Percentiles rank a stretch among this genome's conserved stretches.
phyloP scores from a whole-genome alignment of 441 rosid species.

The Sinapis alba region DNA sequence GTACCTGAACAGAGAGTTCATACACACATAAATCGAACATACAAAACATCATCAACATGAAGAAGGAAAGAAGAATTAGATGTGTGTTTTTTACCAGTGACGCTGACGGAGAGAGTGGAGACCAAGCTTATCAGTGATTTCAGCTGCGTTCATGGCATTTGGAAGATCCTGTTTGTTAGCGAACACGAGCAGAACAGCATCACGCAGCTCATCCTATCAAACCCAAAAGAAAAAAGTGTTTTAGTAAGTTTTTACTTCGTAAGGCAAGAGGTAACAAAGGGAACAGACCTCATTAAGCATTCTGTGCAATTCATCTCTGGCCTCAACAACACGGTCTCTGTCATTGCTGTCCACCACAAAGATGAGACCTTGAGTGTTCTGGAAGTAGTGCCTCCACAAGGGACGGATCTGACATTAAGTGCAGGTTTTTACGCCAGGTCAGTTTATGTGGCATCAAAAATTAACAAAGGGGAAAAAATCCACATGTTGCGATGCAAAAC shows the following conservation, averaged over 20 bases:
- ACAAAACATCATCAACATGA: background rate
- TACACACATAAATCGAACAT: background rate
- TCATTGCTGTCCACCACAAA: conserved; percentile 81
- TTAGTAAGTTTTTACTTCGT: conserved; percentile 4
- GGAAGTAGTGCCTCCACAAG: conserved; percentile 52
- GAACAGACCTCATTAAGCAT: conserved; percentile 53
- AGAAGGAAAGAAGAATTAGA: background rate
- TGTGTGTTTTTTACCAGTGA: conserved; percentile 43
- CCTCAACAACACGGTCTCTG: conserved; percentile 74
- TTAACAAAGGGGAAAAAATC: background rate
- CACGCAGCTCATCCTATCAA: conserved; percentile 62
- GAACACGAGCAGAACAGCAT: conserved; percentile 69
- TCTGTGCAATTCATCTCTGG: conserved; percentile 71
- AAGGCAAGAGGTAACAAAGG: background rate
- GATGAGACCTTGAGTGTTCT: conserved; percentile 71
- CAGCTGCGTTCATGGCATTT: conserved; percentile 71
- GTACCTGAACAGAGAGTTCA: conserved; percentile 29
- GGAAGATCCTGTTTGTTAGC: conserved; percentile 81
- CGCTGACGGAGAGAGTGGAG: conserved; percentile 67
- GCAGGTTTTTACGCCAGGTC: background rate
- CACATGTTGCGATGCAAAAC: background rate
- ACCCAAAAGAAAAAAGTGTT: background rate
- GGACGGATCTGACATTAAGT: conserved; percentile 36
- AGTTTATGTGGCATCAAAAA: background rate
- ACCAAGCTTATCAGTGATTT: conserved; percentile 71